A percentile compares a stretch with the other conserved stretches of the same genome.
These are phyloP conservation scores for Echites panduratus DNA, from an alignment of 257 asterid genomes.

Conservation along the genomic window DNA sequence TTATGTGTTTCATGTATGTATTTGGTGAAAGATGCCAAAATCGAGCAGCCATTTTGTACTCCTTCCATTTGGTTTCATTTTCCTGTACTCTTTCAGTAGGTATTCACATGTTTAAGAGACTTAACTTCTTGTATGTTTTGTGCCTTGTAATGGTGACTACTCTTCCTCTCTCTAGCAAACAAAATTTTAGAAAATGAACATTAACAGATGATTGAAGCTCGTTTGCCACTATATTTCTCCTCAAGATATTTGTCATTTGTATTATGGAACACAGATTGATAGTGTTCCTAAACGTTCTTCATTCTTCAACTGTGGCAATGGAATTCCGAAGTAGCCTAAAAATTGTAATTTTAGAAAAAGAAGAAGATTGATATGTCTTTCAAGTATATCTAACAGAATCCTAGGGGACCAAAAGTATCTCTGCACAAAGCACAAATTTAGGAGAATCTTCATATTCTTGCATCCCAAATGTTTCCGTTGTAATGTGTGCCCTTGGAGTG, in stretches of 20 bases:
- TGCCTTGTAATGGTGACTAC: not conserved
- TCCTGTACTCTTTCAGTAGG: not conserved
- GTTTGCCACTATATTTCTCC: not conserved
- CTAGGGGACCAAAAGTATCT: not conserved
- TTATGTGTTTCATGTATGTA: not conserved
- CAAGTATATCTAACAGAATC: not conserved
- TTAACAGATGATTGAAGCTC: not conserved
- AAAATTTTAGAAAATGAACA: not conserved
- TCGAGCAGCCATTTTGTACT: not conserved
- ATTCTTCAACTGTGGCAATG: not conserved
- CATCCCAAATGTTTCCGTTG: not conserved
- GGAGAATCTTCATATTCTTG: not conserved
- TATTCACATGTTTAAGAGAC: not conserved
- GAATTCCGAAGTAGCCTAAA: not conserved
- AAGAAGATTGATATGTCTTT: not conserved
- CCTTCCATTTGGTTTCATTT: not conserved
- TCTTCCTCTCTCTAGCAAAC: not conserved
- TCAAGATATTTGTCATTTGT: not conserved
- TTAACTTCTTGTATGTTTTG: not conserved
- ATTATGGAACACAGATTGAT: not conserved
- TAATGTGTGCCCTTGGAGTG: not conserved
- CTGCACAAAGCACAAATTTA: not conserved
- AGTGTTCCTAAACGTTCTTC: not conserved
- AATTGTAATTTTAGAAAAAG: not conserved
- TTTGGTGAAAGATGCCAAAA: not conserved